Base-by-base conservation (phyloP, 192 early-diverging fungal genomes). In the Phycomyces blakesleeanus region DNA sequence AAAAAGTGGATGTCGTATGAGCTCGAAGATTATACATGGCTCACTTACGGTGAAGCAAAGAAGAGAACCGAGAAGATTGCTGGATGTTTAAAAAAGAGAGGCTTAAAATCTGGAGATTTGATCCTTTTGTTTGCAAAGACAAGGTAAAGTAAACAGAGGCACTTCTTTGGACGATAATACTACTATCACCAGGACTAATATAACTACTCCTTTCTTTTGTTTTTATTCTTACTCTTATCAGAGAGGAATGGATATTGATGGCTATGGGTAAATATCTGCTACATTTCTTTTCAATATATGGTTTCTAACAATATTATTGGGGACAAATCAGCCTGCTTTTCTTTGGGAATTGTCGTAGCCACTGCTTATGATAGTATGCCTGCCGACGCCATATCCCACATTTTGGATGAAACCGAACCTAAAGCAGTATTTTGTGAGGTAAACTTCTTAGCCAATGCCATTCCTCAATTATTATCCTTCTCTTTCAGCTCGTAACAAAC, bases 351-450 rank as follows among this genome's bases (percentile, higher is more conserved):
- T 57, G 73, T 78, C 61, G 84, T 94, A 62, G 82, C 85, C 20
- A 94, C 92, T 21, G 87, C 89, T 18, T 87, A 86, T 64, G 85
- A 85, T 42, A 90, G 87, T 29, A 84, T 94, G 63, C 90, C 90
- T 40, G 82, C 84, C 41, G 84, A 87, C 18, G 90, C 87, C 20
- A 79, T 94, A 42, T 51, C 68, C 34, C 87, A 83, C 60, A 86
- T 89, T 12, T 70, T 93, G 55, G 79, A 85, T 18, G 65, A 76
- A 51, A 64, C 69, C 1, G 29, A 37, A 10, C 27, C 69, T 14
- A 67, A 59, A 63, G 77, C 73, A 20, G 71, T 82, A 18, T 82
- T 82, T 61, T 77, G 77, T 20, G 76, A 79, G 54, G 76, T 77
- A 21, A n/a, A n/a, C n/a, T n/a, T n/a, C n/a, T n/a, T n/a, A n/a